Evolutionary conservation across 208 protist genomes (phyloP).

Genomic region (Angomonas ambiguus): DNA sequence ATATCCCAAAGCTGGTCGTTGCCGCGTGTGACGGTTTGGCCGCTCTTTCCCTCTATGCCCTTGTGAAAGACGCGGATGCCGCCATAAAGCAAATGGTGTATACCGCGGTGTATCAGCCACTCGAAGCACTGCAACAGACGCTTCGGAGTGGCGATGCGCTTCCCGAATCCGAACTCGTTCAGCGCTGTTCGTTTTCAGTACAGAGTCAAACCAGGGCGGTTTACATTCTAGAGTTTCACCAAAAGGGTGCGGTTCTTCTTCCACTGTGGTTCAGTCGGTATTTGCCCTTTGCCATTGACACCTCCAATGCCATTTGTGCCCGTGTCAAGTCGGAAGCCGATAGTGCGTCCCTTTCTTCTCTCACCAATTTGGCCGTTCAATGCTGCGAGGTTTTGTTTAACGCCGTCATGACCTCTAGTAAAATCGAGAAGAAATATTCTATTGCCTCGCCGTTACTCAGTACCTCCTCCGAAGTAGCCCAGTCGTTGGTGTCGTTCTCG

Average conservation of each 20-base stretch:
- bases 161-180: neutral
- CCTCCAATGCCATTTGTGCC: conserved; percentile 1
- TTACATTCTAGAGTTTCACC: neutral
- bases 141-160: neutral
- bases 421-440: neutral
- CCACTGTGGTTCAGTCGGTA: neutral
- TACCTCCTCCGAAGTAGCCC: conserved; percentile 25
- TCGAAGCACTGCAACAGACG: neutral
- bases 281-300: neutral
- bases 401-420: conserved; percentile 31
- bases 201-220: neutral
- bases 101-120: neutral
- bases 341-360: neutral
- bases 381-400: conserved; percentile 53
- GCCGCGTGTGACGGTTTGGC: neutral
- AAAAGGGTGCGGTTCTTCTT: neutral
- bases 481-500: conserved; percentile 55
- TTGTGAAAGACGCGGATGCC: neutral
- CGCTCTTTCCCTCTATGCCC: neutral
- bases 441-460: conserved; percentile 8
- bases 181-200: neutral
- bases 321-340: neutral
- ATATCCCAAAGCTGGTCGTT: neutral
- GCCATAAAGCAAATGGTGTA: neutral
- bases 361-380: conserved; percentile 33